phyloP scores from a whole-genome alignment of 129 eudicot species.

The Arctium lappa region DNA sequence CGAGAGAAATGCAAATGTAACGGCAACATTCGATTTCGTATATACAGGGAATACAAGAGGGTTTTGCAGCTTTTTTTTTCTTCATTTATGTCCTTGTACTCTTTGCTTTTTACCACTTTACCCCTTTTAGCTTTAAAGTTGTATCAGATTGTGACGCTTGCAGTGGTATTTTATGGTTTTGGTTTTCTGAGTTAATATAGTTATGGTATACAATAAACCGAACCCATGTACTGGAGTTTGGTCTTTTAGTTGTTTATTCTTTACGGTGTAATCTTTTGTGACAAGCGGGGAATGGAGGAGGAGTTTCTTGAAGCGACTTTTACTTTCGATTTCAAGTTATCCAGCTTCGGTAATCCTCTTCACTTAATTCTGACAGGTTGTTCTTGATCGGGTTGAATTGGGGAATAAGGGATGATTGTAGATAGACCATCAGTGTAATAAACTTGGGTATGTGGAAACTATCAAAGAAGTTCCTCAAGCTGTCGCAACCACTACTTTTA shows the following conservation, averaged over 20 bases:
- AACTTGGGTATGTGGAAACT: background rate
- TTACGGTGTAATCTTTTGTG: background rate
- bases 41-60: slow-evolving; percentile 31
- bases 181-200: background rate
- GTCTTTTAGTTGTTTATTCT: background rate
- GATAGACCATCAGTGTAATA: no score
- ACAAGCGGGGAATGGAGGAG: background rate
- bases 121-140: slow-evolving; percentile 10
- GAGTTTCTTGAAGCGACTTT: background rate
- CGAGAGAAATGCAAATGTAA: slow-evolving; percentile 32
- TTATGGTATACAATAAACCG: background rate
- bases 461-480: background rate
- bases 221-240: background rate
- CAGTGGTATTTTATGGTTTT: background rate
- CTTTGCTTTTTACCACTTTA: slow-evolving; percentile 22
- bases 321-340: background rate
- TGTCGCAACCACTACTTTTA: background rate
- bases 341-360: background rate
- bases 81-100: slow-evolving; percentile 19
- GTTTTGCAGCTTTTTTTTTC: slow-evolving; percentile 25
- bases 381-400: no score
- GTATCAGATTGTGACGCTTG: background rate
- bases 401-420: no score
- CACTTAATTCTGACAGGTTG: background rate
- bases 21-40: slow-evolving; percentile 42